Conservation (phyloP, 2,329 filamentous ascomycete species). For the Beauveria sp. region DNA sequence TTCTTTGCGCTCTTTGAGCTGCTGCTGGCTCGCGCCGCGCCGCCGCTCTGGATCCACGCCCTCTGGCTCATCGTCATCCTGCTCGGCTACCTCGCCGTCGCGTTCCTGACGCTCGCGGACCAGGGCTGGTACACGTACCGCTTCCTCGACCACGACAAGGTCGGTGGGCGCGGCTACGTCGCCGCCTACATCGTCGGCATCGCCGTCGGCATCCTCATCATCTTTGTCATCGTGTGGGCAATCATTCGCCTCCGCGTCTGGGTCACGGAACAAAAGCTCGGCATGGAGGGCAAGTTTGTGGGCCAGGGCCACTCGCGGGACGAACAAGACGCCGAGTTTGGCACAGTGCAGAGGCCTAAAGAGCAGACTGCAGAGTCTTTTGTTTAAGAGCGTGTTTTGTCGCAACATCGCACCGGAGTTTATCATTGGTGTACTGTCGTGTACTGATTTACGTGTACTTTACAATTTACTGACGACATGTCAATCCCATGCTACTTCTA, state of each 20-base stretch:
- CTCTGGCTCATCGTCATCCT: conserved; percentile 62
- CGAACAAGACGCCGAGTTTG: not conserved
- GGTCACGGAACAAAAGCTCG: conserved; percentile 39
- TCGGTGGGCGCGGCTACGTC: conserved; percentile 40
- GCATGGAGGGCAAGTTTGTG: conserved; percentile 35
- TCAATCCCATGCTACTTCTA: not conserved
- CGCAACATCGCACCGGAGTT: not conserved
- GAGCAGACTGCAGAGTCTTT: not conserved
- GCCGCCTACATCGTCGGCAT: conserved; percentile 52
- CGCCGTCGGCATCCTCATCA: conserved; percentile 40
- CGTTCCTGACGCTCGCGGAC: conserved; percentile 63
- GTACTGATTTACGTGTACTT: not conserved
- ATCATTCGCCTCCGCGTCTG: conserved; percentile 43
- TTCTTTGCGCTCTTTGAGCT: conserved; percentile 71
- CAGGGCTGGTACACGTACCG: conserved; percentile 69
- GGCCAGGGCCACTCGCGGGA: conserved; percentile 14
- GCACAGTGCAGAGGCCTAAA: not conserved
- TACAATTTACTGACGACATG: not conserved
- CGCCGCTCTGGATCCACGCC: conserved; percentile 56
- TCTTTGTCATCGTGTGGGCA: conserved; percentile 45
- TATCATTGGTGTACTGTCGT: not conserved
- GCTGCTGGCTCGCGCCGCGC: conserved; percentile 55
- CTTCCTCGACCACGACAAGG: conserved; percentile 62
- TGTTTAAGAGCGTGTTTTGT: not conserved
- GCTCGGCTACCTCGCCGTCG: conserved; percentile 62